phyloP scores from a whole-genome alignment of 345 rosid species.

The Moricandia arvensis region DNA sequence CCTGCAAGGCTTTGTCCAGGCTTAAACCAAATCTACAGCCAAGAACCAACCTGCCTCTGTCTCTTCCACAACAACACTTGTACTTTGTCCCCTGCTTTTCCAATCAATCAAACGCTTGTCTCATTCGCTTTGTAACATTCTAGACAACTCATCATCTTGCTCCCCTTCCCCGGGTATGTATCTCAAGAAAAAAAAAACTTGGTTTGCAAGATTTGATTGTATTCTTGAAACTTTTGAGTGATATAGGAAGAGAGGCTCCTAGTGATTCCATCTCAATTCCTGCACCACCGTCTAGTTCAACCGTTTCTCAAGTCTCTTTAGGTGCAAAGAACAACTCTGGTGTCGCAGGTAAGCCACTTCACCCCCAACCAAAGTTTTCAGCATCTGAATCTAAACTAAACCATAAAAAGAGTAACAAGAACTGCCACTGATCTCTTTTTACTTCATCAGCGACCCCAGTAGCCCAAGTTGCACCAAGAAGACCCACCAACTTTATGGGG shows the following conservation, averaged over 20 bases:
- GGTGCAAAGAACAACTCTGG: constrained; percentile 44
- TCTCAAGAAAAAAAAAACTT: background rate
- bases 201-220: background rate
- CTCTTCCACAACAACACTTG: constrained; percentile 55
- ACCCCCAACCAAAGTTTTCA: background rate
- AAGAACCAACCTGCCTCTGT: constrained; percentile 66
- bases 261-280: constrained; percentile 35
- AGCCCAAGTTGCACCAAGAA: constrained; percentile 46
- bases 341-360: constrained; percentile 42
- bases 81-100: constrained; percentile 44
- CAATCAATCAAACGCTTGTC: constrained; percentile 58
- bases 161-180: constrained; percentile 18
- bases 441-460: constrained; percentile 48
- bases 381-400: background rate
- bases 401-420: background rate
- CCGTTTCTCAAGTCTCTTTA: constrained; percentile 47
- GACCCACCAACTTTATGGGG: constrained; percentile 44
- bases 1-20: constrained; percentile 62
- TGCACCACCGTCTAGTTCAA: constrained; percentile 42
- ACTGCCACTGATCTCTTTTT: background rate
- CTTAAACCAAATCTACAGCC: constrained; percentile 50
- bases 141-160: constrained; percentile 48
- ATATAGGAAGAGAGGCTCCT: constrained; percentile 37
- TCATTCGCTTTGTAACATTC: constrained; percentile 58
- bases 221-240: background rate